Conservation (phyloP, 164 flowering plant genomes). For the Malania oleifera region DNA sequence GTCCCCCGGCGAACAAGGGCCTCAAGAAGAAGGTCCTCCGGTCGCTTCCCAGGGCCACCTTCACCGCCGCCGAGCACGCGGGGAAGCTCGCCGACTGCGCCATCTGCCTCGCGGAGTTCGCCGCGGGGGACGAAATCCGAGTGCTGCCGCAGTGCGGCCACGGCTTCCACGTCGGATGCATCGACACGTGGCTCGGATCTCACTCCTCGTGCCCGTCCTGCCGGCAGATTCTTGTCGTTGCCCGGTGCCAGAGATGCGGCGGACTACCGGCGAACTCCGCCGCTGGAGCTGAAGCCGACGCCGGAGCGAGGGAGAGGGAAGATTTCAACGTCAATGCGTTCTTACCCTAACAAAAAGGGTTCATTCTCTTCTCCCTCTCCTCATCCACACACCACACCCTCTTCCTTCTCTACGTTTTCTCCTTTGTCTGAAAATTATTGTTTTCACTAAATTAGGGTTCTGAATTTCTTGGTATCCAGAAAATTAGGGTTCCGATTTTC, state of each 20-base stretch:
- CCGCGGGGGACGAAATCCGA: constrained; percentile 67
- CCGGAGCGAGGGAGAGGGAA: constrained; percentile 30
- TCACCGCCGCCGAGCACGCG: constrained; percentile 22
- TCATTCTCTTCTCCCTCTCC: constrained; percentile 1
- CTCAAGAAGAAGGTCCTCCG: constrained; percentile 73
- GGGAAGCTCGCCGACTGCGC: constrained; percentile 62
- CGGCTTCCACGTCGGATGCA: constrained; percentile 72
- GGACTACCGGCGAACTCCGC: constrained; percentile 25
- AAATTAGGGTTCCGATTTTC: neutral
- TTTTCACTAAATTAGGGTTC: neutral
- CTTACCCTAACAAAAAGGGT: constrained; percentile 29
- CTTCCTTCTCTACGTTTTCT: neutral
- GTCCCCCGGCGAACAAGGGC: constrained; percentile 56
- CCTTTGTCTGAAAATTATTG: neutral
- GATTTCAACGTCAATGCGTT: constrained; percentile 33
- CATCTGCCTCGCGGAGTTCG: constrained; percentile 80
- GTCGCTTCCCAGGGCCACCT: constrained; percentile 53
- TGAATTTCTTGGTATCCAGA: neutral
- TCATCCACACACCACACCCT: too few species aligned
- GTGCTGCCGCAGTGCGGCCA: constrained; percentile 86
- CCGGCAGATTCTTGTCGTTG: constrained; percentile 52
- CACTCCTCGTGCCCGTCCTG: constrained; percentile 89
- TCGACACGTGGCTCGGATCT: constrained; percentile 78
- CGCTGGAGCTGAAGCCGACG: constrained; percentile 12
- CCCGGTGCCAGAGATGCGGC: constrained; percentile 59